Conservation (phyloP, 306 rosid genomes). For the Carpinus fangiana region DNA sequence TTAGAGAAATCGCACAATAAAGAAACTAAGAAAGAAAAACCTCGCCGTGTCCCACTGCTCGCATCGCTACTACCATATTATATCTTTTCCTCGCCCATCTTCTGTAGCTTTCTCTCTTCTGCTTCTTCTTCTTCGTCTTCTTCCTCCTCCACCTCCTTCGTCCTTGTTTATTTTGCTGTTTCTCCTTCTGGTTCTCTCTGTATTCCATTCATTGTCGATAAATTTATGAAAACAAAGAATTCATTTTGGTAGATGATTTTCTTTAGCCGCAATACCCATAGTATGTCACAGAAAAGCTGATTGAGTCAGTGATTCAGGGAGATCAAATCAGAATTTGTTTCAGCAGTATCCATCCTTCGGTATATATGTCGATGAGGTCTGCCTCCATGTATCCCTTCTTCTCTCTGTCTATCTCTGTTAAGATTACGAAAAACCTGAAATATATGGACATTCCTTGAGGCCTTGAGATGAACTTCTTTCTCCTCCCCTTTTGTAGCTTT, state of each 20-base stretch:
- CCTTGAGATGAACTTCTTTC: constrained; percentile 3
- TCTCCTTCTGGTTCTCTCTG: not conserved
- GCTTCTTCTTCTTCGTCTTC: not conserved
- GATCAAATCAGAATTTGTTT: constrained; percentile 4
- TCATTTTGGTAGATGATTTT: not conserved
- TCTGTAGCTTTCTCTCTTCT: not conserved
- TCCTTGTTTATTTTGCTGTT: not conserved
- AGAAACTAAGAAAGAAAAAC: not conserved
- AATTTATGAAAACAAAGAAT: not conserved
- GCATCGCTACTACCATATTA: not conserved
- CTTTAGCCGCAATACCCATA: not conserved
- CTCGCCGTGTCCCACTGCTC: not conserved
- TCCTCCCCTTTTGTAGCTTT: not conserved
- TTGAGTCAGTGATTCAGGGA: not conserved
- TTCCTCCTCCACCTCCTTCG: not conserved
- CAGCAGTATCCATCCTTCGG: not conserved
- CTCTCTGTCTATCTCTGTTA: not conserved
- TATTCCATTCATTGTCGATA: not conserved
- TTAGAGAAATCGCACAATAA: not conserved
- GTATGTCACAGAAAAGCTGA: not conserved
- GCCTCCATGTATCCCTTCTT: constrained; percentile 14
- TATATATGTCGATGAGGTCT: constrained; percentile 33
- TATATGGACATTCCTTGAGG: not conserved
- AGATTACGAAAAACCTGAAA: not conserved
- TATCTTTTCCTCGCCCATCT: not conserved